A percentile compares a stretch with the other conserved stretches of the same genome.
Evolutionary conservation across 257 asterid genomes (phyloP).

Genomic region (Nicotiana obtusifolia): DNA sequence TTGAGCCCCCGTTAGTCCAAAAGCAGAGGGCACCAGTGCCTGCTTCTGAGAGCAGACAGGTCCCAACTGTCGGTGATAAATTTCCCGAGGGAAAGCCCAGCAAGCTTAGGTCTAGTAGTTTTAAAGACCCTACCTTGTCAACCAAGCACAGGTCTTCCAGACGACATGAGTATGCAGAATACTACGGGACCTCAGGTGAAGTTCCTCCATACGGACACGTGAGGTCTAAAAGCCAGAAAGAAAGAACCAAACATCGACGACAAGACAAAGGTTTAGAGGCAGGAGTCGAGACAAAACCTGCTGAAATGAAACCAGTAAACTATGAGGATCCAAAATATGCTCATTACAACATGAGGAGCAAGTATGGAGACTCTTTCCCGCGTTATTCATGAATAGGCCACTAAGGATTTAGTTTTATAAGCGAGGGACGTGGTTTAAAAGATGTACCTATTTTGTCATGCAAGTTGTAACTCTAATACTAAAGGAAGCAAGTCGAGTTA

Average conservation of each 20-base stretch:
- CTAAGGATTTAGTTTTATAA: background rate
- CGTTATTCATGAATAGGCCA: background rate
- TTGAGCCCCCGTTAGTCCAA: conserved; percentile 36
- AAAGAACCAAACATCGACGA: conserved; percentile 66
- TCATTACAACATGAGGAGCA: conserved; percentile 59
- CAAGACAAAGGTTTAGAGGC: conserved; percentile 53
- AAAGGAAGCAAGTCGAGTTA: background rate
- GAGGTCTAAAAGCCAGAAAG: conserved; percentile 78
- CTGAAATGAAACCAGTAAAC: conserved; percentile 43
- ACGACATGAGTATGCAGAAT: conserved; percentile 76
- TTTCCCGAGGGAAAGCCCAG: conserved; percentile 55
- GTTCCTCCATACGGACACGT: conserved; percentile 50
- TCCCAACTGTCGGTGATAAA: conserved; percentile 36
- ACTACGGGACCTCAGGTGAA: conserved; percentile 55
- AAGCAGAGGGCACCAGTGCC: conserved; percentile 59
- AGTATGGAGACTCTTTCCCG: conserved; percentile 39
- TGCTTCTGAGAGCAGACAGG: conserved; percentile 52
- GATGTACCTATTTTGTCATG: background rate
- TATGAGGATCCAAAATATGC: conserved; percentile 53
- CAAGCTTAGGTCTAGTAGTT: conserved; percentile 48
- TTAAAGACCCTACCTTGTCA: conserved; percentile 55
- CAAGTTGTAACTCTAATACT: conserved; percentile 6
- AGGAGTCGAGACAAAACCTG: conserved; percentile 51
- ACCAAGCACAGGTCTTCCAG: conserved; percentile 85
- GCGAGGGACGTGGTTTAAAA: background rate